Percentiles rank a stretch among this genome's conserved stretches.
Evolutionary conservation across 192 early-diverging fungal genomes (phyloP).

Genomic region (Coemansia sp.): DNA sequence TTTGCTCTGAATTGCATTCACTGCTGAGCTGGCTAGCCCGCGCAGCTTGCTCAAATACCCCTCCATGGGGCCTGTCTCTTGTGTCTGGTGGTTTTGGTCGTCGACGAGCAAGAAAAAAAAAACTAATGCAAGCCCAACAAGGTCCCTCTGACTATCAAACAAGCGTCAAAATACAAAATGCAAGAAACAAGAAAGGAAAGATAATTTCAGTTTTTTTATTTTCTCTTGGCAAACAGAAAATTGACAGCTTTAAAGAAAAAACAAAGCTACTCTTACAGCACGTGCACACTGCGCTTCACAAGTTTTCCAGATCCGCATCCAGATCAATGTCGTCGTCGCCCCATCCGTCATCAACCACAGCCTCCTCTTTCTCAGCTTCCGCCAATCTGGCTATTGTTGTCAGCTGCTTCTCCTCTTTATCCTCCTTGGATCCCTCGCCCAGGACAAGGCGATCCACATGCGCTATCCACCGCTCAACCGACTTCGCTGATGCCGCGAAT

Average conservation of each 20-base stretch:
- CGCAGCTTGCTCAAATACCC: conserved; percentile 49
- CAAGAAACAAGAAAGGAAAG: not conserved
- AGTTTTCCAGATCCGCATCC: conserved; percentile 28
- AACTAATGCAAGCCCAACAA: too few species aligned
- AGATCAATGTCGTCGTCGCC: conserved; percentile 31
- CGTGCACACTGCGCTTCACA: conserved; percentile 3
- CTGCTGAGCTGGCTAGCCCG: conserved; percentile 47
- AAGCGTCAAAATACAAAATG: not conserved
- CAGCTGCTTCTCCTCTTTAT: not conserved
- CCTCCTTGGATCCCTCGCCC: not conserved
- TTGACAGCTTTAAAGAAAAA: too few species aligned
- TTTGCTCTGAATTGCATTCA: conserved; percentile 42
- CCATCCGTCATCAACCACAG: conserved; percentile 11
- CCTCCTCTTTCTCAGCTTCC: not conserved
- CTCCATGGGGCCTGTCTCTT: conserved; percentile 27
- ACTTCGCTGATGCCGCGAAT: not conserved
- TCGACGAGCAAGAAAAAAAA: not conserved
- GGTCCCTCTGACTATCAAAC: too few species aligned
- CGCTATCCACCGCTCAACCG: conserved; percentile 14
- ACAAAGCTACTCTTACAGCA: too few species aligned
- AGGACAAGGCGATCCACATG: conserved; percentile 26
- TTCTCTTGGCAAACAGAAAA: too few species aligned
- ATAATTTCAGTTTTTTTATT: not conserved
- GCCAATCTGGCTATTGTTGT: not conserved
- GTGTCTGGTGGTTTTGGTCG: not conserved